A percentile compares a stretch with the other conserved stretches of the same genome.
Evolutionary conservation across 495 filamentous ascomycete species (phyloP).

Genomic region (Hypomontagnella monticulosa): DNA sequence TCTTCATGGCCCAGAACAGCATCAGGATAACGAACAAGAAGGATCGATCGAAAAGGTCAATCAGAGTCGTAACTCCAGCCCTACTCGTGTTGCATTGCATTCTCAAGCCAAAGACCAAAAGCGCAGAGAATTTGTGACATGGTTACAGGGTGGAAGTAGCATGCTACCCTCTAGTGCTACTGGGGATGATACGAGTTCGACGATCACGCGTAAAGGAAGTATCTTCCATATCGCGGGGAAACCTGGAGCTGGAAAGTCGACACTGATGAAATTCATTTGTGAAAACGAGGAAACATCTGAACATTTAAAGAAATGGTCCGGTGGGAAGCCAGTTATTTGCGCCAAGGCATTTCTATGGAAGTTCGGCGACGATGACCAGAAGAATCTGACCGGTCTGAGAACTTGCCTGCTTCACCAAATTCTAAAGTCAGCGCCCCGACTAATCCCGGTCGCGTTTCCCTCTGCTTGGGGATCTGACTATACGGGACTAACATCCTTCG

Average conservation of each 20-base stretch:
- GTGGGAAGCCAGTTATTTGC: slow-evolving; percentile 16
- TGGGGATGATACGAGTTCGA: background rate
- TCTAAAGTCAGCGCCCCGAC: slow-evolving; percentile 2
- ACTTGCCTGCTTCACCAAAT: slow-evolving; percentile 27
- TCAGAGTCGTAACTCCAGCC: too few relatives aligned
- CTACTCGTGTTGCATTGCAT: background rate
- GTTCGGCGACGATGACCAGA: slow-evolving; percentile 22
- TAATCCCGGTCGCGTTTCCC: slow-evolving; percentile 20
- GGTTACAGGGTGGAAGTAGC: background rate
- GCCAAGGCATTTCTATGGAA: slow-evolving; percentile 34
- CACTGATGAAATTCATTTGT: slow-evolving; percentile 35
- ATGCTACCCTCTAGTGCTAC: background rate
- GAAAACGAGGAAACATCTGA: slow-evolving; percentile 14
- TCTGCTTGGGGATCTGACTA: background rate
- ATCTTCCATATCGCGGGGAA: slow-evolving; percentile 39
- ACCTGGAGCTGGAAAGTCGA: slow-evolving; percentile 36
- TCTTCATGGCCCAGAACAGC: background rate
- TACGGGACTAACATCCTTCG: background rate
- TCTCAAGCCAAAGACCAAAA: background rate
- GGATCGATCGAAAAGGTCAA: too few relatives aligned
- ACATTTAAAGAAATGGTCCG: slow-evolving; percentile 19
- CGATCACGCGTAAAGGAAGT: background rate
- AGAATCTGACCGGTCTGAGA: slow-evolving; percentile 25
- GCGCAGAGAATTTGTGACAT: slow-evolving; percentile 6
- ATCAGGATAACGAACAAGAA: background rate